Conservation (phyloP, 225 moss, liverwort and hornwort genomes). For the Ulota crispa region DNA sequence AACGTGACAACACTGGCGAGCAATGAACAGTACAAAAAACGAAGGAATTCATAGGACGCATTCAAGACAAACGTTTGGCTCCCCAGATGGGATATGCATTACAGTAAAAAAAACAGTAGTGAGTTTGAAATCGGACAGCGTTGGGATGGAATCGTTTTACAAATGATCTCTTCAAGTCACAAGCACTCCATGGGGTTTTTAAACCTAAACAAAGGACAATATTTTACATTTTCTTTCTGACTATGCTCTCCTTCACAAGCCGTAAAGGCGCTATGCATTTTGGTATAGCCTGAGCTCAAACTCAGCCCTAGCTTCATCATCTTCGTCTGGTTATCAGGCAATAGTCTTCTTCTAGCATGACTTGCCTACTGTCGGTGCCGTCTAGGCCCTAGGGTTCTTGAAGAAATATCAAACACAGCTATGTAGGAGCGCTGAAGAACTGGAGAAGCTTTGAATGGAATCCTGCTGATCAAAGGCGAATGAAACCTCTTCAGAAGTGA, state of each 20-base stretch:
- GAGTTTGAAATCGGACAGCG: not conserved
- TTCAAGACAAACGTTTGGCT: not conserved
- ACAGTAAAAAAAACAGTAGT: not conserved
- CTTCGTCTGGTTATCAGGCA: not conserved
- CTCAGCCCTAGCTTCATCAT: not conserved
- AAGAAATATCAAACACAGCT: not conserved
- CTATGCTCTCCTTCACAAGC: conserved; percentile 11
- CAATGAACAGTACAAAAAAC: not conserved
- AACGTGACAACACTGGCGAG: no score
- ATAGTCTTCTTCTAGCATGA: not conserved
- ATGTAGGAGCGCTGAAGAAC: not conserved
- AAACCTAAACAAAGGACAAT: conserved; percentile 1
- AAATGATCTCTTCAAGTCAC: conserved; percentile 9
- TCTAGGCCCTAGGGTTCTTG: not conserved
- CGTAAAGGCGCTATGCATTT: conserved; percentile 11
- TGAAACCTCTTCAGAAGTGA: not conserved
- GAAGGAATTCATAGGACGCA: not conserved
- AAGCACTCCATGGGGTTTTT: conserved; percentile 16
- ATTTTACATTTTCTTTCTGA: conserved; percentile 24
- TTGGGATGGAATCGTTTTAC: not conserved
- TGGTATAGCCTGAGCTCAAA: not conserved
- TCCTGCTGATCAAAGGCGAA: not conserved
- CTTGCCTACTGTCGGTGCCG: not conserved
- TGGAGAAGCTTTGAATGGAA: not conserved
- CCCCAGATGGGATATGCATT: not conserved